Conservation (phyloP, 1,139 yeast species). For the Candida pseudoviswanathii region DNA sequence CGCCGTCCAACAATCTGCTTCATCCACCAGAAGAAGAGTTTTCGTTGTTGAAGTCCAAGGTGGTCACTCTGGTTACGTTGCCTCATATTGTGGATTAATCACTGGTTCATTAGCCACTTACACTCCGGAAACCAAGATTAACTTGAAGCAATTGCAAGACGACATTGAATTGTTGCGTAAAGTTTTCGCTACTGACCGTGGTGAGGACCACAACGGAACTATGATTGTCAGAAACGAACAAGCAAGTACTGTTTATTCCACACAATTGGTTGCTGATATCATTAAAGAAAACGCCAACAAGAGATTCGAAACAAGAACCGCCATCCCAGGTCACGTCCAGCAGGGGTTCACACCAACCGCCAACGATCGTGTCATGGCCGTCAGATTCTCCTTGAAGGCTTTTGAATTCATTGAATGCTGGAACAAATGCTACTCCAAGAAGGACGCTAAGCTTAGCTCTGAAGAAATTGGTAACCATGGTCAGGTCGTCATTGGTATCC, state of each 20-base stretch:
- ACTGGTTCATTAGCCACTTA: conserved; percentile 94
- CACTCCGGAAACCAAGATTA: conserved; percentile 86
- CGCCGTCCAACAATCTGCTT: conserved; percentile 91
- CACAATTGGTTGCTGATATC: conserved; percentile 68
- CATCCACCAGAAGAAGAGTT: conserved; percentile 91
- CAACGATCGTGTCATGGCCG: conserved; percentile 73
- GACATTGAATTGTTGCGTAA: conserved; percentile 25
- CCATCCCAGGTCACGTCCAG: conserved; percentile 83
- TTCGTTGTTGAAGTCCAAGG: conserved; percentile 98
- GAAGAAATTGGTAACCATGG: conserved; percentile 15
- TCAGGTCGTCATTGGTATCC: conserved; percentile 71
- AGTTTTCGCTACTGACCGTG: conserved; percentile 72
- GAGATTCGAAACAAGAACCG: conserved; percentile 73
- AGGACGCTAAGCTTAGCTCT: conserved; percentile 12
- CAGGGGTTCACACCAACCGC: conserved; percentile 83
- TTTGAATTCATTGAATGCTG: conserved; percentile 65
- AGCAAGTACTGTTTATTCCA: conserved; percentile 67
- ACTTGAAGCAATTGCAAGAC: conserved; percentile 63
- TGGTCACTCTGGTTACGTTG: conserved; percentile 92
- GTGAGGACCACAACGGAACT: conserved; percentile 79
- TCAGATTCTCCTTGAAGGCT: conserved; percentile 69
- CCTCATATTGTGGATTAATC: conserved; percentile 83
- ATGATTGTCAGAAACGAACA: conserved; percentile 68
- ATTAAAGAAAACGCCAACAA: conserved; percentile 67
- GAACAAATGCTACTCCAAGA: conserved; percentile 17